Evolutionary conservation across 2,329 filamentous ascomycete species (phyloP).

Genomic region (Byssothecium circinans): DNA sequence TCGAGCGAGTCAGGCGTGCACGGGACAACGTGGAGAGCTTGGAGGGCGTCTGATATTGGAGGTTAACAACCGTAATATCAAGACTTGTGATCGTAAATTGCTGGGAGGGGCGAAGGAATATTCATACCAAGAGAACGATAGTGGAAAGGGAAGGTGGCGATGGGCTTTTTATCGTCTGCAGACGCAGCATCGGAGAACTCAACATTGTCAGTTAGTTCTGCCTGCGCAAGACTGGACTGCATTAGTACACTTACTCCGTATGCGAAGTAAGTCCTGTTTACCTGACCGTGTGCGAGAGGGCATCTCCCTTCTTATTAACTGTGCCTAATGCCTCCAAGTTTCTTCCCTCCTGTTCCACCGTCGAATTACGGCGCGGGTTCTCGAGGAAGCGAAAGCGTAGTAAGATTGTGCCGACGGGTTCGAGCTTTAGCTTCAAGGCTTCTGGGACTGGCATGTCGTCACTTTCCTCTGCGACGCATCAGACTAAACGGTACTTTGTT

Average conservation of each 20-base stretch:
- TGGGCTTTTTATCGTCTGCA: slow-evolving; percentile 7
- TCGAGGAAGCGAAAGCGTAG: slow-evolving; percentile 15
- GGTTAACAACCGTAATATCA: too few relatives aligned
- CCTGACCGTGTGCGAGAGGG: slow-evolving; percentile 12
- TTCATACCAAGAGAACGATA: slow-evolving; percentile 22
- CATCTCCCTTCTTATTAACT: slow-evolving; percentile 19
- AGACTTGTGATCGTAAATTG: not conserved
- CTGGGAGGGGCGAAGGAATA: not conserved
- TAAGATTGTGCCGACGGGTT: slow-evolving; percentile 16
- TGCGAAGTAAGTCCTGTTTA: slow-evolving; percentile 3
- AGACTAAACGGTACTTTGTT: not conserved
- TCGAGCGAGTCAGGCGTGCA: slow-evolving; percentile 22
- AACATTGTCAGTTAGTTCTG: slow-evolving; percentile 3
- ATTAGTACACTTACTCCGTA: slow-evolving; percentile 5
- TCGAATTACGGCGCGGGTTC: not conserved
- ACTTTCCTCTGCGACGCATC: slow-evolving; percentile 7
- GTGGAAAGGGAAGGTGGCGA: slow-evolving; percentile 24
- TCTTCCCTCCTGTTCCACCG: slow-evolving; percentile 5
- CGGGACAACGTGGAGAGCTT: slow-evolving; percentile 33
- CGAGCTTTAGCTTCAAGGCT: slow-evolving; percentile 3
- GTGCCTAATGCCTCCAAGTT: slow-evolving; percentile 18
- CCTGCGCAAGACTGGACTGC: slow-evolving; percentile 1
- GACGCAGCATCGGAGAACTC: slow-evolving; percentile 9
- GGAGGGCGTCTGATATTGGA: slow-evolving; percentile 16
- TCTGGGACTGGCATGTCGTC: not conserved